These are phyloP conservation scores for Colletotrichum plurivorum DNA, from an alignment of 2,329 filamentous ascomycete species.

Conservation along the genomic window DNA sequence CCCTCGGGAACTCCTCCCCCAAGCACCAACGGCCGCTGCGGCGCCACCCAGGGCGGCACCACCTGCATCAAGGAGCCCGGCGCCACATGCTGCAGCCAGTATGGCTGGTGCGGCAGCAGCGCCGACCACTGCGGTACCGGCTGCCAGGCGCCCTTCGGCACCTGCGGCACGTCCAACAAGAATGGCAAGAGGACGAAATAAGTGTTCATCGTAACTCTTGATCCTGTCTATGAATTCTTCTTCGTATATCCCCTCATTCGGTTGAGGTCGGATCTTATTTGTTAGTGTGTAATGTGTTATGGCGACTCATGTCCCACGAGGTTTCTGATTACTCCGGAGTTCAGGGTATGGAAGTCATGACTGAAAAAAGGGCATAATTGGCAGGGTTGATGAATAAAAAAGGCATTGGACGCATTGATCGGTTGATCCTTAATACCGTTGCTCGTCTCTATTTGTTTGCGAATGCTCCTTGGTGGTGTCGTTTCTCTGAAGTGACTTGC, in stretches of 20 bases:
- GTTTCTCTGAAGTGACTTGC: not conserved
- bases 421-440: not conserved
- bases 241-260: not conserved
- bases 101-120: constrained; percentile 43
- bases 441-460: not conserved
- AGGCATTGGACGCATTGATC: not conserved
- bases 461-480: too few relatives aligned
- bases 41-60: constrained; percentile 41
- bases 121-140: constrained; percentile 42
- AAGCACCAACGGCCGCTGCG: constrained; percentile 48
- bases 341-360: not conserved
- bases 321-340: constrained; percentile 6
- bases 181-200: not conserved
- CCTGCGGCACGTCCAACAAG: constrained; percentile 28
- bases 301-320: not conserved
- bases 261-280: not conserved
- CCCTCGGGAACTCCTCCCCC: constrained; percentile 20
- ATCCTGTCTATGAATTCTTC: not conserved
- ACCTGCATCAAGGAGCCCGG: constrained; percentile 44
- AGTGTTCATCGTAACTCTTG: not conserved
- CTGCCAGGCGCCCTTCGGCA: constrained; percentile 35
- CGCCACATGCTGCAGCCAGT: constrained; percentile 43
- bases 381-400: not conserved
- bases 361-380: constrained; percentile 4
- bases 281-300: constrained; percentile 34